Evolutionary conservation across 2,329 filamentous ascomycete species (phyloP), one percentile per base, ranked within the genome.

Genomic region (Atkinsonella texensis): DNA sequence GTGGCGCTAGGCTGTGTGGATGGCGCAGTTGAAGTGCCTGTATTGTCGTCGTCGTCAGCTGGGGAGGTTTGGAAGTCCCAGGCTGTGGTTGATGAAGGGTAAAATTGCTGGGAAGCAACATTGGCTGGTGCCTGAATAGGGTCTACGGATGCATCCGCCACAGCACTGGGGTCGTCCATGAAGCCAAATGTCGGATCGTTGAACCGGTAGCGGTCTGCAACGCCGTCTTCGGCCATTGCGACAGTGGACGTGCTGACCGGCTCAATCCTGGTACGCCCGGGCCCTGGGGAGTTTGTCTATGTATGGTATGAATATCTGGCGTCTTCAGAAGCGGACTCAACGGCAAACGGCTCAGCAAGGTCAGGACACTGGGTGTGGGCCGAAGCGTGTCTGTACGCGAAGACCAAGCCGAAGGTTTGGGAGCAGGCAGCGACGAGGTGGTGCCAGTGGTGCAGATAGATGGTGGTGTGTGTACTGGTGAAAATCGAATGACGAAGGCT

Each of bases 51-150:
- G 58, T 73, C 70, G 65, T 73, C 74, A 45, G 73, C 71, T 55
- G 74, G 70, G 12, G 70, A 70, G 60, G 70, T 69, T 54, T 71
- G 70, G 57, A 76, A 76, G 56, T 66, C 61, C 75, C 75, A 79
- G 63, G 63, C 62, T 50, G 70, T 59, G 59, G 48, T 52, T 18
- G 57, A 48, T 38, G 57, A 52, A 47, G 50, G 55, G 38, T 62
- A 60, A 57, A 61, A 62, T 48, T 70, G 62, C 59, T 66, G 59
- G 56, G 65, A 63, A 52, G 62, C 63, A 61, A 69, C 58, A 56
- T 64, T 64, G 58, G 57, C 56, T 55, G 59, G 56, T 49, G 56
- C 54, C 52, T 60, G 60, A 53, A 62, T 49, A 54, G 61, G 62
- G 57, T 67, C 60, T 15, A 62, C 56, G 51, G 64, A 65, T 61